phyloP scores from a whole-genome alignment of 106 monocot genomes.

The Triglochin maritima region DNA sequence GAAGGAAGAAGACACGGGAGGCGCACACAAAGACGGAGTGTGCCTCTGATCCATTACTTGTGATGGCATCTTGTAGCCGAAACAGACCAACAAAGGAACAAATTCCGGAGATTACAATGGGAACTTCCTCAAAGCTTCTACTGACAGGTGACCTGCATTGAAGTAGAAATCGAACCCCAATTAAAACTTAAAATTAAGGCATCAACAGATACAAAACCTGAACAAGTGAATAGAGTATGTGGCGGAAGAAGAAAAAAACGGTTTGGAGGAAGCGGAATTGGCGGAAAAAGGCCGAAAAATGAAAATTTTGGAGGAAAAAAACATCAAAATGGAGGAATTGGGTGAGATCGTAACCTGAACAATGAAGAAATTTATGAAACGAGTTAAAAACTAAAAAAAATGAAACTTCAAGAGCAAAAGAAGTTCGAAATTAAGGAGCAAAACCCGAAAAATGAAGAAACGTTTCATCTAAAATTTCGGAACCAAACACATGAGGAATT shows the following conservation, averaged over 20 bases:
- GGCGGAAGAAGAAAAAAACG: background rate
- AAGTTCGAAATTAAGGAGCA: too few relatives aligned
- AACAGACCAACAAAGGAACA: background rate
- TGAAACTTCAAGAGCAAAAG: too few relatives aligned
- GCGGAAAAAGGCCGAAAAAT: too few relatives aligned
- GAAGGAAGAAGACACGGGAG: conserved; percentile 24
- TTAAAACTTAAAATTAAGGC: background rate
- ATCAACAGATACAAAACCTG: background rate
- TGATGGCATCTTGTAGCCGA: conserved; percentile 24
- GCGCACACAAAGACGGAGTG: conserved; percentile 9
- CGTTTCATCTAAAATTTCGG: background rate
- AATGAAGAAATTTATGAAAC: too few relatives aligned
- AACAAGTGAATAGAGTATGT: background rate
- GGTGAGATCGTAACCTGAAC: too few relatives aligned
- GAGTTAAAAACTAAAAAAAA: too few relatives aligned
- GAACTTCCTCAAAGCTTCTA: background rate
- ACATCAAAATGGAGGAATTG: too few relatives aligned
- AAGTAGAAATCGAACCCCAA: background rate
- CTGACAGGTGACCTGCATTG: background rate
- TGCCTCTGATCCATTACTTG: conserved; percentile 25
- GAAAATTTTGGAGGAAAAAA: too few relatives aligned
- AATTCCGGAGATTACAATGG: background rate
- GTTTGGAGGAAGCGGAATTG: too few relatives aligned
- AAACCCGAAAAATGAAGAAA: too few relatives aligned
- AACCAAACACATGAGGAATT: background rate